Percentiles rank a stretch among this genome's conserved stretches.
Evolutionary conservation across 2,329 filamentous ascomycete species (phyloP).

Genomic region (Dothistroma pini): DNA sequence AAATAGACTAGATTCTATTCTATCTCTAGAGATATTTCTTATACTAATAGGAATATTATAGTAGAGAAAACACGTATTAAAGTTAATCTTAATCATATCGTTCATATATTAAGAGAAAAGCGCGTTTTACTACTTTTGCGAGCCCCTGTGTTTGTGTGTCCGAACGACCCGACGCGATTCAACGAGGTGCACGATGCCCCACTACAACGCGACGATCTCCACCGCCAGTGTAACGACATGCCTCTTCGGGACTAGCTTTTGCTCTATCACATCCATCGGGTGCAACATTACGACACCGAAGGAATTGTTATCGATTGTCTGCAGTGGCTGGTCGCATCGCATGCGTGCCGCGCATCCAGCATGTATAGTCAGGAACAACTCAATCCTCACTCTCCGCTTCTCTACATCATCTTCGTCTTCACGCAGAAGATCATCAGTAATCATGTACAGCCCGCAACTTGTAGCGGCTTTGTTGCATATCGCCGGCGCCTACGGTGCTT

Average conservation of each 20-base stretch:
- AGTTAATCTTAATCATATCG: too few relatives aligned
- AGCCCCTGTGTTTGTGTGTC: too few relatives aligned
- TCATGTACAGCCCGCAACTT: not conserved
- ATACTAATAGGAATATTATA: too few relatives aligned
- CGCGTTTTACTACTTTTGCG: too few relatives aligned
- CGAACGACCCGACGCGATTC: too few relatives aligned
- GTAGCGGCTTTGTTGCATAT: not conserved
- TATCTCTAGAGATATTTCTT: too few relatives aligned
- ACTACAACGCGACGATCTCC: not conserved
- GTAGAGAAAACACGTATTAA: too few relatives aligned
- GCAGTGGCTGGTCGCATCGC: not conserved
- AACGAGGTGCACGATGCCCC: not conserved
- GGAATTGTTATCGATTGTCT: not conserved
- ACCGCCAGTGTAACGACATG: not conserved
- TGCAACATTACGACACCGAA: not conserved
- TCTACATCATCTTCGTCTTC: not conserved
- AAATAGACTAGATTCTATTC: too few relatives aligned
- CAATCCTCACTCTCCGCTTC: not conserved
- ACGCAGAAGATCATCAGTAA: not conserved
- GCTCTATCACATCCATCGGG: not conserved
- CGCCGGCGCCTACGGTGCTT: not conserved
- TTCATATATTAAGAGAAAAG: too few relatives aligned
- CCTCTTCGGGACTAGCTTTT: not conserved
- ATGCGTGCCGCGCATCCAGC: not conserved
- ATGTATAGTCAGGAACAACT: not conserved